Evolutionary conservation across 2,329 filamentous ascomycete species (phyloP), one percentile per base, ranked within the genome.

Genomic region (Phaeomoniella chlamydospora): DNA sequence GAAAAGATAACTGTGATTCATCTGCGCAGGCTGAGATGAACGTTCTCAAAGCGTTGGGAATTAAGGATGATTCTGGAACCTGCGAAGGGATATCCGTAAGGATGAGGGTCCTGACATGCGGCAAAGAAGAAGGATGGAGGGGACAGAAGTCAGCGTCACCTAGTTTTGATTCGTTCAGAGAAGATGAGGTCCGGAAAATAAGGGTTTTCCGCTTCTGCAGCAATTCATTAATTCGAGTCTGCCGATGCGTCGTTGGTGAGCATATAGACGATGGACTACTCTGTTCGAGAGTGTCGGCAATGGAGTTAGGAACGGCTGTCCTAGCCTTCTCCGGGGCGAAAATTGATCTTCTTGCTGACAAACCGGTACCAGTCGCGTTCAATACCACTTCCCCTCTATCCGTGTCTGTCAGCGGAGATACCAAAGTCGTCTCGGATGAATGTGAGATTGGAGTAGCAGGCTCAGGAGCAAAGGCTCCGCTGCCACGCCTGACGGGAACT

Each of bases 11-110:
- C 9, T 61, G 49, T 1, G 62, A 51, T 53, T 77, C 72, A 37
- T 68, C 62, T 11, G 70, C 70, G 44, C 71, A 75, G 31, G 66
- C 61, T 35, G 59, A 64, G 41, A 77, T 67, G 48, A 74, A 76
- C 10, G 61, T 53, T 32, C 64, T 67, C 4, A 77, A 51, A 4
- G 61, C 51, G 10, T 55, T 41, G 4, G 60, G 41, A 13, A 70
- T 53, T 1, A 56, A 45, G 2, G 64, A 64, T 16, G 59, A 58
- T 5, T 49, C 45, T 4, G 53, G 50, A 4, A 62, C 53, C 29
- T 58, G 53, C 4, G 53, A 56, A 1, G 73, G 72, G 2, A 77
- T 62, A 40, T 71, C 64, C 1, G 70, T 75, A 31, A 77, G 52
- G 2, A 73, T 59, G 3, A 77, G 48, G 0, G 67, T 72, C 35